Evolutionary conservation across 2,329 filamentous ascomycete genomes (phyloP).

Genomic region (Colletotrichum musae): DNA sequence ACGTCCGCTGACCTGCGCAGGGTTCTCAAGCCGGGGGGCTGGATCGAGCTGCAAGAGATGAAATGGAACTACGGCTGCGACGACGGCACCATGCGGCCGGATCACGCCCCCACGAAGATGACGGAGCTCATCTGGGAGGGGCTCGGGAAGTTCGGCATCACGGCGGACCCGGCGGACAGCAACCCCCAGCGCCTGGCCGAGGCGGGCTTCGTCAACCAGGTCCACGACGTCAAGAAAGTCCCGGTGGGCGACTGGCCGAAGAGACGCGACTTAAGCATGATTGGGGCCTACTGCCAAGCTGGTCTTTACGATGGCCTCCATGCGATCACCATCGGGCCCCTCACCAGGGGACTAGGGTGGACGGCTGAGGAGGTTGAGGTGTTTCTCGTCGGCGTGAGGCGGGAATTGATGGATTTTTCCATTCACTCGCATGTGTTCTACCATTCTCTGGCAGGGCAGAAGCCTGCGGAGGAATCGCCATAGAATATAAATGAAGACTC

Average conservation of each 20-base stretch:
- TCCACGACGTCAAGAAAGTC: constrained; percentile 57
- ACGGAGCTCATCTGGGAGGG: constrained; percentile 63
- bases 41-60: constrained; percentile 60
- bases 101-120: constrained; percentile 46
- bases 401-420: constrained; percentile 46
- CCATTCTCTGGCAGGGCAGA: constrained; percentile 17
- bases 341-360: constrained; percentile 53
- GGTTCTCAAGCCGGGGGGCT: constrained; percentile 59
- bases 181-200: constrained; percentile 62
- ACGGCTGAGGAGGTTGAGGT: constrained; percentile 50
- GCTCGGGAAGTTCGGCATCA: constrained; percentile 64
- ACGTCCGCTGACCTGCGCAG: background rate
- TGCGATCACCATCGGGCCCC: constrained; percentile 52
- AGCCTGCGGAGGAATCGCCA: background rate
- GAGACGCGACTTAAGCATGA: constrained; percentile 61
- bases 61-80: constrained; percentile 56
- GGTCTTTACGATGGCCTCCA: constrained; percentile 50
- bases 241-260: constrained; percentile 67
- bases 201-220: constrained; percentile 64
- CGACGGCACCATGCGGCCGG: constrained; percentile 53
- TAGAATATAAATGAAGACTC: too few relatives aligned
- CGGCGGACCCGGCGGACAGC: constrained; percentile 63
- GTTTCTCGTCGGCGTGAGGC: constrained; percentile 51
- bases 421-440: constrained; percentile 51
- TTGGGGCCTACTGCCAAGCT: constrained; percentile 7